Evolutionary conservation across 2,329 filamentous ascomycete species (phyloP), one percentile per base, ranked within the genome.

Genomic region (Nothophaeocryptopus gaeumannii): DNA sequence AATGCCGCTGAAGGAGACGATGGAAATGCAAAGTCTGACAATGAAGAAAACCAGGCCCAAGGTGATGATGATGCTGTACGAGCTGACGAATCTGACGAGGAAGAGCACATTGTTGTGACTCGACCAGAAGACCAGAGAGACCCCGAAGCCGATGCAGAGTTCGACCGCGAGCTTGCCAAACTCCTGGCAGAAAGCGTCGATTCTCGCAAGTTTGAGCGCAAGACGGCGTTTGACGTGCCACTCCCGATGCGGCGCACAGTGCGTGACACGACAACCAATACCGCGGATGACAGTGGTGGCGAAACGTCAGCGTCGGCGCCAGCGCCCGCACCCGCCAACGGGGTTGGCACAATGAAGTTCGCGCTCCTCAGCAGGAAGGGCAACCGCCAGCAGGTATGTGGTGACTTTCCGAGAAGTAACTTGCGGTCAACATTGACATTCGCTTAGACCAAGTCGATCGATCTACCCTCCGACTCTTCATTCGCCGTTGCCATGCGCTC

Each of bases 141-240:
- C 59, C 91, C 92, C 0, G 91, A 96, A 72, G 89, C 86, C 35
- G 93, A 99, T 65, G 93, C 92, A 5, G 93, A 99, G 36, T 99
- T 99, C 67, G 95, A 99, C 66, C 88, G 92, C 62, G 93, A 97
- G 71, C 93, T 96, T 69, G 91, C 93, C 33, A 96, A 95, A 71
- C 88, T 99, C 82, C 97, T 99, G 92, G 82, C 91, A 43, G 93
- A 99, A 70, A 96, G 92, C 72, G 75, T 96, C 63, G 93, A 99
- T 60, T 95, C 92, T 4, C 84, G 93, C 61, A 96, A 96, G 63
- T 95, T 96, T 60, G 93, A 99, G 65, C 88, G 93, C 55, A 96
- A 96, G 72, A 84, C 88, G 26, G 80, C 93, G 44, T 96, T 99
- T 64, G 95, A 99, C 67, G 89, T 97, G n/a, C 90, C 95, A 1